These are phyloP conservation scores for Phytopythium montanum DNA, from an alignment of 352 stramenopile genomes.

Conservation along the genomic window DNA sequence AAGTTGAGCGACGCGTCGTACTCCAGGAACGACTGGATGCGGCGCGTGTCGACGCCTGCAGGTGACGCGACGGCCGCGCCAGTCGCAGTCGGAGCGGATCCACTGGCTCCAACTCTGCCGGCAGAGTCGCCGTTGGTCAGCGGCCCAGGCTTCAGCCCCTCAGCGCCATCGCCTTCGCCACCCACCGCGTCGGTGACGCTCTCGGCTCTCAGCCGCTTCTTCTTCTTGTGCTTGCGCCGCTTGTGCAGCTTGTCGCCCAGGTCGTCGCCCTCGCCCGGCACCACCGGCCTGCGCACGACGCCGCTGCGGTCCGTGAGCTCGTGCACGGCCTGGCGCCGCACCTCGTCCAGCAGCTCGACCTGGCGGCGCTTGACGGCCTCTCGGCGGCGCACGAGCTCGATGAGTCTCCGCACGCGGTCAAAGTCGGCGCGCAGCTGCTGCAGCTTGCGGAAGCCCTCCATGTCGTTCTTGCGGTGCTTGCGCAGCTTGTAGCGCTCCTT, in stretches of 20 bases:
- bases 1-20: conserved; percentile 73
- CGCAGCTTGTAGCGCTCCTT: conserved; percentile 97
- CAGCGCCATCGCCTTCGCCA: conserved; percentile 13
- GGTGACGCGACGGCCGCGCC: conserved; percentile 10
- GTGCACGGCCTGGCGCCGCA: conserved; percentile 58
- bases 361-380: conserved; percentile 83
- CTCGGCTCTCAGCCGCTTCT: conserved; percentile 26
- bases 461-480: conserved; percentile 96
- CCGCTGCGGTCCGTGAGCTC: conserved; percentile 48
- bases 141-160: background rate
- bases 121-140: background rate
- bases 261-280: conserved; percentile 54
- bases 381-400: conserved; percentile 82
- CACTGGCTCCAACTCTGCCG: background rate
- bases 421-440: conserved; percentile 93
- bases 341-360: conserved; percentile 81
- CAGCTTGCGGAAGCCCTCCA: conserved; percentile 94
- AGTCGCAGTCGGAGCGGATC: background rate
- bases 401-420: conserved; percentile 79
- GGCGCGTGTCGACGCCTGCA: background rate
- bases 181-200: conserved; percentile 12
- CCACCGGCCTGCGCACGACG: conserved; percentile 37
- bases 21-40: conserved; percentile 55
- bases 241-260: conserved; percentile 50
- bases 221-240: conserved; percentile 78